These are phyloP conservation scores for Cornus florida DNA, from an alignment of 148 eudicot genomes.

Conservation along the genomic window DNA sequence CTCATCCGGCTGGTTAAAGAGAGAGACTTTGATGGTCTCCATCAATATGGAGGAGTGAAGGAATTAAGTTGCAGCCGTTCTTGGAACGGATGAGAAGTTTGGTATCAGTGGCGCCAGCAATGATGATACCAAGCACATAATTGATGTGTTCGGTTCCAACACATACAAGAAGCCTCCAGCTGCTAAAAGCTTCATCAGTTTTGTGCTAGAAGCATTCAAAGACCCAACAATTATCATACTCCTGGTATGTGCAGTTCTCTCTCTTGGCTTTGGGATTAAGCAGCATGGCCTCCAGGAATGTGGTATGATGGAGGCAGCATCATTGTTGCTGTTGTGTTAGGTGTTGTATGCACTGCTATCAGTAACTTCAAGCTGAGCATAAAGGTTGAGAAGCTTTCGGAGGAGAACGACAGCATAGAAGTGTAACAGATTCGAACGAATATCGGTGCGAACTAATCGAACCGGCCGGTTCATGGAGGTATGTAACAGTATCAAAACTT, in stretches of 20 bases:
- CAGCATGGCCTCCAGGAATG: slow-evolving; percentile 37
- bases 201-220: background rate
- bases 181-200: background rate
- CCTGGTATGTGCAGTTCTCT: background rate
- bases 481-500: too few relatives aligned
- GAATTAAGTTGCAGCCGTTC: background rate
- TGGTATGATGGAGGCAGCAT: slow-evolving; percentile 59
- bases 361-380: slow-evolving; percentile 29
- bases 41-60: background rate
- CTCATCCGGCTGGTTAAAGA: background rate
- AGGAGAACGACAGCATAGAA: background rate
- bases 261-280: background rate
- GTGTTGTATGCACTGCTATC: slow-evolving; percentile 28
- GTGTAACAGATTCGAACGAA: too few relatives aligned
- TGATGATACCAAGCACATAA: too few relatives aligned
- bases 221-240: background rate
- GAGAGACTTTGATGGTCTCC: background rate
- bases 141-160: slow-evolving; percentile 1
- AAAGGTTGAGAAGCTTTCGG: too few relatives aligned
- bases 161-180: background rate
- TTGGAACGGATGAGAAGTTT: background rate
- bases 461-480: too few relatives aligned
- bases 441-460: too few relatives aligned
- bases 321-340: slow-evolving; percentile 42
- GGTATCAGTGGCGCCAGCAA: background rate